Percentiles rank a stretch among this genome's conserved stretches.
These are phyloP conservation scores for Uromyces viciae-fabae DNA, from an alignment of 1,284 basidiomycete species.

Conservation along the genomic window DNA sequence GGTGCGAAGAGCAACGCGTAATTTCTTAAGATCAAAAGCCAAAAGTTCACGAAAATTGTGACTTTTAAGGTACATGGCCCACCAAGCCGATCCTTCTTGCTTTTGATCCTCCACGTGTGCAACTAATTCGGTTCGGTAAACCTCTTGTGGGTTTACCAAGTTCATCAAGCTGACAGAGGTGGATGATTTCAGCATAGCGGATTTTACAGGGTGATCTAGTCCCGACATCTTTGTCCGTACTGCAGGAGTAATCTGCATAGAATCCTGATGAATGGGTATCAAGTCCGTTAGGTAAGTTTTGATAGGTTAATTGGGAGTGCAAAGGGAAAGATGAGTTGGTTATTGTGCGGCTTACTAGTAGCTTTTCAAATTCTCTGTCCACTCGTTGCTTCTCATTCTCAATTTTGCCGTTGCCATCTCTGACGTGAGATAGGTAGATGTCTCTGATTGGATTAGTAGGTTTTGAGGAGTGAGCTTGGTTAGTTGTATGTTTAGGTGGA, in stretches of 20 bases:
- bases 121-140: not conserved
- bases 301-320: not conserved
- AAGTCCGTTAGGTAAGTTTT: not conserved
- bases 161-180: constrained; percentile 57
- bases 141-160: not conserved
- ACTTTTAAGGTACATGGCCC: constrained; percentile 47
- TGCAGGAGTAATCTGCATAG: constrained; percentile 73
- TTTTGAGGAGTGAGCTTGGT: not conserved
- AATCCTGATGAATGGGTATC: constrained; percentile 61
- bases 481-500: not conserved
- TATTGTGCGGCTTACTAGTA: constrained; percentile 14
- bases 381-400: constrained; percentile 44
- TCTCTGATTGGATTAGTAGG: constrained; percentile 26
- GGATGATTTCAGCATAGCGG: constrained; percentile 82
- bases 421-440: constrained; percentile 12
- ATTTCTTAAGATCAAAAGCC: constrained; percentile 19
- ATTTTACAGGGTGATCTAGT: constrained; percentile 76
- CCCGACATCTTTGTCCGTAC: constrained; percentile 70
- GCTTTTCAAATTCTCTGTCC: constrained; percentile 36
- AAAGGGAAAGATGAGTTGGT: not conserved
- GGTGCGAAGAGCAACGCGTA: constrained; percentile 45
- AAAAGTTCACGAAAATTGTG: constrained; percentile 19
- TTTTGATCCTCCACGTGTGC: constrained; percentile 45
- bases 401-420: not conserved
- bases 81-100: constrained; percentile 69